phyloP scores from a whole-genome alignment of 306 rosid species.

The Crataegus laevigata region DNA sequence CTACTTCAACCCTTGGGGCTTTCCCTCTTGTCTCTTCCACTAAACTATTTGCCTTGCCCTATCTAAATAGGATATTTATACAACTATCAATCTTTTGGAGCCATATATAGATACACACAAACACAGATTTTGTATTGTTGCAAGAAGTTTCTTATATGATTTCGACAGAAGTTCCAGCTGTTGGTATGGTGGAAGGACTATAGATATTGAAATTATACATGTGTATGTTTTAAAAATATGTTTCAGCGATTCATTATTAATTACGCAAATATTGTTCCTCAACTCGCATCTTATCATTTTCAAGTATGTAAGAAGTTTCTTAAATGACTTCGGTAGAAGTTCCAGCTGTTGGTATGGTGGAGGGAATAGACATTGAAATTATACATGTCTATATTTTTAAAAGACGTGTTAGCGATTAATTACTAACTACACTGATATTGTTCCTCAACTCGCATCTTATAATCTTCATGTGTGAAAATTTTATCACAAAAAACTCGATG shows the following conservation, averaged over 20 bases:
- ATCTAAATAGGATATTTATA: not conserved
- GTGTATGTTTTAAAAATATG: not conserved
- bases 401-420: too few species aligned
- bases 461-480: not conserved
- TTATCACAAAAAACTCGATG: not conserved
- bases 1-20: not conserved
- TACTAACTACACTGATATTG: too few species aligned
- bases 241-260: too few species aligned
- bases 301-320: not conserved
- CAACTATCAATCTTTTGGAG: not conserved
- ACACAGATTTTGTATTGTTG: not conserved
- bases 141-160: conserved; percentile 1
- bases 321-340: not conserved
- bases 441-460: too few species aligned
- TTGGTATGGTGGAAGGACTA: not conserved
- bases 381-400: not conserved
- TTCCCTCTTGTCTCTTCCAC: not conserved
- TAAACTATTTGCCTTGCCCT: not conserved
- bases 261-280: too few species aligned
- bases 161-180: not conserved
- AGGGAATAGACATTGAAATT: not conserved
- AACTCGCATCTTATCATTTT: too few species aligned
- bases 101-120: not conserved
- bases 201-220: not conserved
- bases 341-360: not conserved